Evolutionary conservation across 106 monocot genomes (phyloP), one percentile per base, ranked within the genome.

Genomic region (Dendrobium officinale): DNA sequence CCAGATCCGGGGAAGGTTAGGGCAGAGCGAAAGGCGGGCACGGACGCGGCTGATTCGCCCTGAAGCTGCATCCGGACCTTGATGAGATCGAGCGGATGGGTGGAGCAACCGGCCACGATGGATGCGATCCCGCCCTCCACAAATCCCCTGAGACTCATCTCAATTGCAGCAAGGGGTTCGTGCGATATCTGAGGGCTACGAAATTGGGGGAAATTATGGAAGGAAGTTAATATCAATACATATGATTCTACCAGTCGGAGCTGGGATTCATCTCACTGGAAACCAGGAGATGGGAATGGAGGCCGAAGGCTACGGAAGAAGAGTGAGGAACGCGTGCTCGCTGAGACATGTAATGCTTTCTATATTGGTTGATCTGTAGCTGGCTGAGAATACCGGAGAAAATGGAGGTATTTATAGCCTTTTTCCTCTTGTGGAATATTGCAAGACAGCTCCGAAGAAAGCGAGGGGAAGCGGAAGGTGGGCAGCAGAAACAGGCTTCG

Each of bases 1-100:
- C 55, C 29, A 16, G 55, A 77, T n/a, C 33, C 49, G 33, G 55
- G 55, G 20, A 55, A 31, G 55, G 37, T 55, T 9, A 77, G 31
- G 27, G 77, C 55, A 0, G 77, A 33, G 17, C 77, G 77, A 6
- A 76, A 61, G 17, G 85, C 13, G 68, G 67, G 42, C 0, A 73
- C 58, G 31, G 73, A 24, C 17, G 80, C 37, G 5, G 82, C 67
- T 20, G 83, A 41, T 67, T 88, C 88, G 67, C 94, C 94, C 72
- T 94, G 94, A 37, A 91, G 89, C 86, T 94, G 94, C 94, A 94
- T 91, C 37, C 94, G 87, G 75, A 94, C 94, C 80, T 94, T 94
- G 83, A 94, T 88, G 26, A 94, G 91, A 77, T 94, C 94, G 19
- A 94, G 37, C 3, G 37, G 37, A 37, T 94, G 94, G 55, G 91